These are phyloP conservation scores for Trichosporon inkin DNA, from an alignment of 1,284 basidiomycete species.

Conservation along the genomic window DNA sequence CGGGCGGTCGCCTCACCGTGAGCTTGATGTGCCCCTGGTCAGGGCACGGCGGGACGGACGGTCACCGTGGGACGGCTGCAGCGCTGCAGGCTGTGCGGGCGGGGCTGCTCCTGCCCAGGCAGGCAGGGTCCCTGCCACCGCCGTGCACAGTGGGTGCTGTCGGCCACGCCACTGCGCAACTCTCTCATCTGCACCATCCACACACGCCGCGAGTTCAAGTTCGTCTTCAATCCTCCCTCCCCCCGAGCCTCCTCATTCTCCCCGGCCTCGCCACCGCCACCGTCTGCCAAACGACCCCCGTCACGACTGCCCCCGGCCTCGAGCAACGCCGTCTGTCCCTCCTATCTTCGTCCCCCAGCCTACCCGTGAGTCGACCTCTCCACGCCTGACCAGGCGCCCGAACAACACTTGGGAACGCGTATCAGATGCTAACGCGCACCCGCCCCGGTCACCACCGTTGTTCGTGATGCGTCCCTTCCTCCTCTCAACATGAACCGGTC, in stretches of 20 bases:
- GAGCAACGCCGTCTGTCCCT: neutral
- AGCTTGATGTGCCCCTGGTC: too few species aligned
- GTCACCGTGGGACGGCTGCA: too few species aligned
- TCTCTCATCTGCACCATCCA: conserved; percentile 1
- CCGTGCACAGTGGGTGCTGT: too few species aligned
- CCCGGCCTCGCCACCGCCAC: neutral
- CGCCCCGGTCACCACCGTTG: neutral
- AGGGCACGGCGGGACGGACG: too few species aligned
- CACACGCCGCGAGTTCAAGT: neutral
- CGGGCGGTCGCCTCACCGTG: too few species aligned
- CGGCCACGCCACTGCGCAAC: conserved; percentile 6
- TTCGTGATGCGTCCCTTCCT: too few species aligned
- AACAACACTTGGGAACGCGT: neutral
- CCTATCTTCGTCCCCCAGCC: neutral
- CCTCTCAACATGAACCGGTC: too few species aligned
- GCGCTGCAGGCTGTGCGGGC: too few species aligned
- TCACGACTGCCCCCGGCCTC: neutral
- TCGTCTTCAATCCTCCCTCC: neutral
- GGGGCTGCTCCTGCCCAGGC: too few species aligned
- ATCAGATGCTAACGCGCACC: neutral
- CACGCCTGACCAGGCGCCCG: neutral
- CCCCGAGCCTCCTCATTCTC: neutral
- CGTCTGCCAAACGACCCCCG: neutral
- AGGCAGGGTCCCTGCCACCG: too few species aligned
- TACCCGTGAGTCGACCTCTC: neutral